A percentile compares a stretch with the other conserved stretches of the same genome.
phyloP scores from a whole-genome alignment of 2,329 filamentous ascomycete genomes.

The Calonectria crousiana region DNA sequence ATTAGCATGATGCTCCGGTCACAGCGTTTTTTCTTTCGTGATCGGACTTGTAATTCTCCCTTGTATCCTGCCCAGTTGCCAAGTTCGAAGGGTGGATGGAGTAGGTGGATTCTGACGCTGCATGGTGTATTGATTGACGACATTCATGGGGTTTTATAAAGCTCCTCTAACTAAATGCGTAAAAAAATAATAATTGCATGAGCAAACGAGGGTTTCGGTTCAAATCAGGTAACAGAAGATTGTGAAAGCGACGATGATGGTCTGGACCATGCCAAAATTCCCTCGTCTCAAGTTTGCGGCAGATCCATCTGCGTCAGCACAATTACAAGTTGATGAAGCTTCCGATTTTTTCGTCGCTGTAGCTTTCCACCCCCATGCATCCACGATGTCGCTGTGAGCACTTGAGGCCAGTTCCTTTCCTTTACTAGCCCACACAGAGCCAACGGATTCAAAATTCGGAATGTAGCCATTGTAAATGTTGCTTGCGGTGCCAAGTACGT shows the following conservation, averaged over 20 bases:
- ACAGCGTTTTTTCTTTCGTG: not conserved
- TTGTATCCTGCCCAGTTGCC: not conserved
- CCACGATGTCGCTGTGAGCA: not conserved
- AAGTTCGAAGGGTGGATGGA: too few species aligned
- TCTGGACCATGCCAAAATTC: not conserved
- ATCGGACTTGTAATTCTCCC: not conserved
- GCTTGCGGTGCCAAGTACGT: not conserved
- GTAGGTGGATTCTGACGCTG: not conserved
- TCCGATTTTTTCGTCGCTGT: not conserved
- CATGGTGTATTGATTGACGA: not conserved
- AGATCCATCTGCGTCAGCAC: not conserved
- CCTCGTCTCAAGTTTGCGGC: not conserved
- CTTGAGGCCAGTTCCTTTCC: not conserved
- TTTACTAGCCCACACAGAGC: not conserved
- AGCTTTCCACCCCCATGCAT: not conserved
- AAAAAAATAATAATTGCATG: not conserved
- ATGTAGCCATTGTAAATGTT: not conserved
- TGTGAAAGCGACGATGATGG: not conserved
- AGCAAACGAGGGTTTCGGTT: not conserved
- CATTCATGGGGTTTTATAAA: accelerated
- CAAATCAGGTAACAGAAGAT: not conserved
- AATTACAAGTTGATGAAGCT: not conserved
- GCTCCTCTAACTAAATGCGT: not conserved
- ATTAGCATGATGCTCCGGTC: not conserved
- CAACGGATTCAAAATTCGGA: not conserved